A percentile compares a stretch with the other conserved stretches of the same genome.
phyloP scores from a whole-genome alignment of 2,329 filamentous ascomycete genomes.

The Clarireedia monteithiana region DNA sequence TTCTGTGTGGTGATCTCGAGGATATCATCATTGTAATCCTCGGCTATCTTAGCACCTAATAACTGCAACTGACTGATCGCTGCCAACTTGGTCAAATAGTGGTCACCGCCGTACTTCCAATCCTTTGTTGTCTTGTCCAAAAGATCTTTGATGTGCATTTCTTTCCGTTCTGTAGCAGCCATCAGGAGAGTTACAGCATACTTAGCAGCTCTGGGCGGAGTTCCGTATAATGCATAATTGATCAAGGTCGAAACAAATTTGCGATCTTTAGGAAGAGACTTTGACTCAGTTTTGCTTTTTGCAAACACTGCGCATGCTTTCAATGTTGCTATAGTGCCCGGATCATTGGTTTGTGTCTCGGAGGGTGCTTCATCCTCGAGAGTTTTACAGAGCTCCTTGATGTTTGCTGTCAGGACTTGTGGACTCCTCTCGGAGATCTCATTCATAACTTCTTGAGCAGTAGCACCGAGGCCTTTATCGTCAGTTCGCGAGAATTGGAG shows the following conservation, averaged over 20 bases:
- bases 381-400: slow-evolving; percentile 83
- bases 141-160: slow-evolving; percentile 79
- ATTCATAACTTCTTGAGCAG: slow-evolving; percentile 82
- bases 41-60: slow-evolving; percentile 62
- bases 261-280: slow-evolving; percentile 73
- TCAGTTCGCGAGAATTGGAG: slow-evolving; percentile 82
- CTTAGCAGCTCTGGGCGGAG: slow-evolving; percentile 77
- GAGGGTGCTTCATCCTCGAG: slow-evolving; percentile 75
- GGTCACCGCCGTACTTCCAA: slow-evolving; percentile 63
- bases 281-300: slow-evolving; percentile 66
- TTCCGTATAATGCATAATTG: slow-evolving; percentile 75
- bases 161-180: slow-evolving; percentile 62
- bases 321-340: slow-evolving; percentile 75
- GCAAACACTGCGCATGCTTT: slow-evolving; percentile 93
- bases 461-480: slow-evolving; percentile 65
- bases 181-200: slow-evolving; percentile 89
- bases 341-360: slow-evolving; percentile 57
- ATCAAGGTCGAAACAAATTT: slow-evolving; percentile 76
- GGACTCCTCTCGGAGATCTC: slow-evolving; percentile 88
- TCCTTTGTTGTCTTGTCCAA: slow-evolving; percentile 67
- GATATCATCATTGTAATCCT: slow-evolving; percentile 68
- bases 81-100: slow-evolving; percentile 69
- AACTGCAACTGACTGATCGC: slow-evolving; percentile 69
- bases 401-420: slow-evolving; percentile 84
- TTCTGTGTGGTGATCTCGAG: slow-evolving; percentile 69